These are phyloP conservation scores for Akanthomyces muscarius DNA, from an alignment of 2,329 filamentous ascomycete genomes.

Conservation along the genomic window DNA sequence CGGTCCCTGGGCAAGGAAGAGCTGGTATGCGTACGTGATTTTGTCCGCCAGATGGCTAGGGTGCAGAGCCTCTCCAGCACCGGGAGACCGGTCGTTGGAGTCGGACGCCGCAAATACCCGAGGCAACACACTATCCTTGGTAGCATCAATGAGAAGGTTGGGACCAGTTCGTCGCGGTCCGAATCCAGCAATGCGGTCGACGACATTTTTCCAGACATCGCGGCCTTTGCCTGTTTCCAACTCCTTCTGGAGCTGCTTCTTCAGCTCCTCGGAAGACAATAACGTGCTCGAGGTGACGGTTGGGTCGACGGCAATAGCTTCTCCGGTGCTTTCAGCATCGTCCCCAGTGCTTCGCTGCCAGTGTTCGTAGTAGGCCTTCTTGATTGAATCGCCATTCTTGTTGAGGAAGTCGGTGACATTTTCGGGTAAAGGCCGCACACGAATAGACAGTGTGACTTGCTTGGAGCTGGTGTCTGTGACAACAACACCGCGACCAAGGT, in stretches of 20 bases:
- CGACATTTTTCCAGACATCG: slow-evolving; percentile 69
- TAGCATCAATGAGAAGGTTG: slow-evolving; percentile 84
- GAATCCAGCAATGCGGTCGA: slow-evolving; percentile 84
- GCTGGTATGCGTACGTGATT: slow-evolving; percentile 88
- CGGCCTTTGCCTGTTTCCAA: slow-evolving; percentile 70
- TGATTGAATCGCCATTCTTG: slow-evolving; percentile 76
- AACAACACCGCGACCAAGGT: slow-evolving; percentile 78
- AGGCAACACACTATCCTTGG: slow-evolving; percentile 64
- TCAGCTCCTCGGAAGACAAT: slow-evolving; percentile 73
- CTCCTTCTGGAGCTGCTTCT: slow-evolving; percentile 61
- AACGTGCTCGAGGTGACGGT: slow-evolving; percentile 56
- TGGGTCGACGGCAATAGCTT: slow-evolving; percentile 48
- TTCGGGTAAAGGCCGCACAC: slow-evolving; percentile 72
- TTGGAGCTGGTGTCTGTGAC: slow-evolving; percentile 76
- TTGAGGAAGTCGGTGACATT: slow-evolving; percentile 80
- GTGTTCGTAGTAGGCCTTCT: slow-evolving; percentile 70
- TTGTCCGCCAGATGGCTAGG: slow-evolving; percentile 80
- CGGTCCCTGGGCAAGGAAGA: slow-evolving; percentile 82
- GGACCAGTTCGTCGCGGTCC: slow-evolving; percentile 81
- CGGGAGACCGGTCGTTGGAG: slow-evolving; percentile 30
- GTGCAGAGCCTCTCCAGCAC: slow-evolving; percentile 47
- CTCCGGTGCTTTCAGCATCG: slow-evolving; percentile 32
- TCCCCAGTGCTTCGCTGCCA: slow-evolving; percentile 43
- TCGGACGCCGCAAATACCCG: slow-evolving; percentile 57
- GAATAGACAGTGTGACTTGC: slow-evolving; percentile 72